Percentiles rank a stretch among this genome's conserved stretches.
These are phyloP conservation scores for Monosporascus sp. DNA, from an alignment of 2,329 filamentous ascomycete genomes.

Conservation along the genomic window DNA sequence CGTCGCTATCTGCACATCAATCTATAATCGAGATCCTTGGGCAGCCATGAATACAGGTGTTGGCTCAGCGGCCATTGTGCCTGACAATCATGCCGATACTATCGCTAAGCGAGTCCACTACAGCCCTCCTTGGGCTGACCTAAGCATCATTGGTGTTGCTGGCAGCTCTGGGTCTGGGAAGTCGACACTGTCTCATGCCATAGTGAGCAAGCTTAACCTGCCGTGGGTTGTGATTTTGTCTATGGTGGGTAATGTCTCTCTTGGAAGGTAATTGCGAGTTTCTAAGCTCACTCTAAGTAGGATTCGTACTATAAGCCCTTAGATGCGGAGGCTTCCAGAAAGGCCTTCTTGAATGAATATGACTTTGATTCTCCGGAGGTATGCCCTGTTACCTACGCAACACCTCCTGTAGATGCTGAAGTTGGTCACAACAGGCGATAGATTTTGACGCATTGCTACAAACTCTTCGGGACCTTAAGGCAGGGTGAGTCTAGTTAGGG, in stretches of 20 bases:
- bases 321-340: constrained; percentile 68
- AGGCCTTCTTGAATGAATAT: constrained; percentile 85
- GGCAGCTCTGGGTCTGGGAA: constrained; percentile 95
- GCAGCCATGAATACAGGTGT: constrained; percentile 24
- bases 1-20: neutral
- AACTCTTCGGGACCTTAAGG: constrained; percentile 76
- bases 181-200: constrained; percentile 87
- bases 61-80: constrained; percentile 20
- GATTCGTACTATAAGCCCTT: constrained; percentile 97
- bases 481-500: constrained; percentile 60
- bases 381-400: constrained; percentile 14
- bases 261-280: constrained; percentile 8
- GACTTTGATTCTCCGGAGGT: constrained; percentile 90
- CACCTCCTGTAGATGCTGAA: constrained; percentile 16
- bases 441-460: constrained; percentile 89
- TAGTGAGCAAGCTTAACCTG: constrained; percentile 82
- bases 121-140: constrained; percentile 90
- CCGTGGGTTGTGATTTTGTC: constrained; percentile 98
- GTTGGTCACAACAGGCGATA: constrained; percentile 54
- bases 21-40: neutral
- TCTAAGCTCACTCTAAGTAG: constrained; percentile 39
- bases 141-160: constrained; percentile 94
- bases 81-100: constrained; percentile 32
- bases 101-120: constrained; percentile 67
- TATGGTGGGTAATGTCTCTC: constrained; percentile 59